Evolutionary conservation across 2,329 filamentous ascomycete genomes (phyloP), one percentile per base, ranked within the genome.

Genomic region (Nothophoma quercina): DNA sequence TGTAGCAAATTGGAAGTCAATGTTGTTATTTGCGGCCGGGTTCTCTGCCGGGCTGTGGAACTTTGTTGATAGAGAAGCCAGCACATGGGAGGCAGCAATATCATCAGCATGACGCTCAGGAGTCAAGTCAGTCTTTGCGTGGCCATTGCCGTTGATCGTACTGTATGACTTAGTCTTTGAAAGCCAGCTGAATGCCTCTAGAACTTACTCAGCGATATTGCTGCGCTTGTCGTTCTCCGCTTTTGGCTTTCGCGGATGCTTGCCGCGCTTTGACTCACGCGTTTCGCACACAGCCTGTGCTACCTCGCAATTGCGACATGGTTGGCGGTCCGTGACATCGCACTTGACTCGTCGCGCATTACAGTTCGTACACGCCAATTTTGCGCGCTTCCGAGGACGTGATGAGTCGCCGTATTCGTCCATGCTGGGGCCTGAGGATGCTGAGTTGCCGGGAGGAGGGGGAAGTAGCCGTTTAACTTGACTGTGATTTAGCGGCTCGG

Each of bases 341-440:
- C 77, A 80, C 44, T 76, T 76, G 28, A 79, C 77, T 26, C 77
- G 71, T 25, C 76, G 74, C n/a, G 74, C 64, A 51, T 79, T 78
- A 55, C 77, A 79, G 19, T 73, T 71, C 29, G 73, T 65, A 53
- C 78, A 80, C 7, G 78, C 77, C 51, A 76, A 67, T 52, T 75
- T 77, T 23, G 77, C 77, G 35, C 77, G 72, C 38, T 67, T 69
- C 25, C 62, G 55, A 32, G 62, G 62, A 28, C 57, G 64, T 44
- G 60, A 58, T 44, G 60, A 58, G 34, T 46, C 56, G 36, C 52
- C 59, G 52, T 54, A 53, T 15, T 40, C 44, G 28, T 44, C 48
- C 41, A 28, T 51, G 55, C 48, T 53, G 55, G 36, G 23, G 33
- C 32, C 28, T 29, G 36, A 33, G 15, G 43, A 57, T 53, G 58